phyloP scores from a whole-genome alignment of 345 rosid species.

The Reutealis trisperma region DNA sequence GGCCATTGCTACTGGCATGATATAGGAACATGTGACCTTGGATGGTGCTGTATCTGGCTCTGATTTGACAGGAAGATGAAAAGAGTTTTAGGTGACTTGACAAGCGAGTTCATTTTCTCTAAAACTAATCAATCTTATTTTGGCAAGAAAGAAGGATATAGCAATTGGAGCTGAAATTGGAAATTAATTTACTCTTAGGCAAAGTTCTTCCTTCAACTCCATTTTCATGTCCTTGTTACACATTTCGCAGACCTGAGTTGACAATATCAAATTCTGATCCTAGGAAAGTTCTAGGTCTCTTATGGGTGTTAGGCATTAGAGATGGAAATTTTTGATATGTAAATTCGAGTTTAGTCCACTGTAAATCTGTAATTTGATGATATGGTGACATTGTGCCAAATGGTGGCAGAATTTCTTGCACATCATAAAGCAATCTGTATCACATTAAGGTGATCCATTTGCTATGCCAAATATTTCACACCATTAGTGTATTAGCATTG shows the following conservation, averaged over 20 bases:
- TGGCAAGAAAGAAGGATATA: neutral
- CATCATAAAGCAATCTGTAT: neutral
- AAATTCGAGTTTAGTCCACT: neutral
- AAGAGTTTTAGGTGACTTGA: conserved; percentile 6
- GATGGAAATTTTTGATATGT: neutral
- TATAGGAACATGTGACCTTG: neutral
- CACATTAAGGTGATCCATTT: neutral
- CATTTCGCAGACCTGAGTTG: neutral
- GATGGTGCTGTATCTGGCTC: neutral
- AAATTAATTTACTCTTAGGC: neutral
- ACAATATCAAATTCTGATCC: neutral
- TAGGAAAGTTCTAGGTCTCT: neutral
- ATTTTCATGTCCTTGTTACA: neutral
- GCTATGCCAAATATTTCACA: neutral
- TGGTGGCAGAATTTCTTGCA: neutral
- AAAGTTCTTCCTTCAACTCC: neutral
- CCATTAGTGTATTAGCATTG: neutral
- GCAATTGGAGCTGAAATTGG: neutral
- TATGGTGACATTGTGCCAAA: neutral
- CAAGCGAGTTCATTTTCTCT: neutral
- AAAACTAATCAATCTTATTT: neutral
- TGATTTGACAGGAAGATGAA: conserved; percentile 4
- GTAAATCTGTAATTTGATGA: neutral
- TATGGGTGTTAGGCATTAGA: neutral
- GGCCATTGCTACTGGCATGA: conserved; percentile 2